phyloP scores from a whole-genome alignment of 371 early-diverging fungal species.

The Gilbertella persicaria region DNA sequence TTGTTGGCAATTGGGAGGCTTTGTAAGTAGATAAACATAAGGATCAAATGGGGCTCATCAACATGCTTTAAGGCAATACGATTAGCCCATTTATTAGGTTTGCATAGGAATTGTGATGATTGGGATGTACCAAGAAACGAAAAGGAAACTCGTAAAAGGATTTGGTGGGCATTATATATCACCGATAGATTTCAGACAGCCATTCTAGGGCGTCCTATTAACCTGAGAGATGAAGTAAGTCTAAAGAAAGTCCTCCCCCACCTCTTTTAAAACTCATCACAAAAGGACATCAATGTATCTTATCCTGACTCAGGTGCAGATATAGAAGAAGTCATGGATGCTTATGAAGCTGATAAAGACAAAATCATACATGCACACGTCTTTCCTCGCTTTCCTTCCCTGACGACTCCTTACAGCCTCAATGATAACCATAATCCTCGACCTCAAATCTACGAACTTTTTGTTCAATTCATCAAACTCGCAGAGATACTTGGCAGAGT shows the following conservation, averaged over 20 bases:
- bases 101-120: slow-evolving; percentile 44
- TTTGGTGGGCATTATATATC: slow-evolving; percentile 50
- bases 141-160: slow-evolving; percentile 45
- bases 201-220: slow-evolving; percentile 43
- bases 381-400: slow-evolving; percentile 38
- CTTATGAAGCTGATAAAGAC: slow-evolving; percentile 24
- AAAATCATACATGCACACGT: no score
- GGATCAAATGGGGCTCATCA: no score
- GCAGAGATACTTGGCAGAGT: slow-evolving; percentile 47
- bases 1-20: slow-evolving; percentile 46
- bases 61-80: slow-evolving; percentile 35
- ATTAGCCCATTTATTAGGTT: slow-evolving; percentile 41
- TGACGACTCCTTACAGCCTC: no score
- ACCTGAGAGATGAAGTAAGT: slow-evolving; percentile 47
- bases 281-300: slow-evolving; percentile 46
- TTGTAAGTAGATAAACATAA: no score
- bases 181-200: slow-evolving; percentile 49
- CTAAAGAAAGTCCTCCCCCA: no score
- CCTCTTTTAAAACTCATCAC: no score
- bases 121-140: slow-evolving; percentile 48
- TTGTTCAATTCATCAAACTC: slow-evolving; percentile 45
- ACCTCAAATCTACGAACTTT: slow-evolving; percentile 45
- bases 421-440: no score
- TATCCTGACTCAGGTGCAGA: slow-evolving; percentile 39
- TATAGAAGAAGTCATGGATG: slow-evolving; percentile 46